phyloP scores from a whole-genome alignment of 148 eudicot species.

The Diospyros kaki region DNA sequence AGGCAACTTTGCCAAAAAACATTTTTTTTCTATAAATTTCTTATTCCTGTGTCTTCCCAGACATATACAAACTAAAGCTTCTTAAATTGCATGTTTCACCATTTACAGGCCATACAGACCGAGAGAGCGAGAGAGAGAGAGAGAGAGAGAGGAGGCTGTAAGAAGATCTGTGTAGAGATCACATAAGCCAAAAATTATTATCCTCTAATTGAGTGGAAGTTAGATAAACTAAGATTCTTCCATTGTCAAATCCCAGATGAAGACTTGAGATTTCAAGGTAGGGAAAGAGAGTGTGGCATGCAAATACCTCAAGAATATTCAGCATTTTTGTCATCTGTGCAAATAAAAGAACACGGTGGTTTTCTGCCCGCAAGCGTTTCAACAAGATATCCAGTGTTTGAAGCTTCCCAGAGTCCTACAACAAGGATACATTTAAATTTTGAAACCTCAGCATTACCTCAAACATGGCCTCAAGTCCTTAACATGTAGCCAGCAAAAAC shows the following conservation, averaged over 20 bases:
- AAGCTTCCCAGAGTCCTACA: conserved; percentile 96
- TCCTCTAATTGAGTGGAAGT: background rate
- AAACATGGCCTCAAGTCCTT: background rate
- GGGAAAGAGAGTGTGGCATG: background rate
- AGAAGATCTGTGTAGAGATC: background rate
- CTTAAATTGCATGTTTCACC: conserved; percentile 1
- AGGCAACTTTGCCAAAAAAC: too few species aligned
- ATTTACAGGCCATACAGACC: background rate
- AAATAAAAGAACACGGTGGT: conserved; percentile 93
- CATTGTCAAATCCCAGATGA: background rate
- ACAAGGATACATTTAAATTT: conserved; percentile 14
- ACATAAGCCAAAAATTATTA: background rate
- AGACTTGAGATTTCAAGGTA: background rate
- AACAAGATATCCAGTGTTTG: conserved; percentile 92
- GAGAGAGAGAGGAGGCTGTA: too few species aligned
- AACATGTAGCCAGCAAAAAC: too few species aligned
- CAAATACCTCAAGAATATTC: conserved; percentile 87
- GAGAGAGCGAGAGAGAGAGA: background rate
- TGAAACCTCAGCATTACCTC: conserved; percentile 9
- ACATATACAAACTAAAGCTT: background rate
- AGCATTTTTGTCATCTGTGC: conserved; percentile 99
- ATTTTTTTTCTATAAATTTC: background rate
- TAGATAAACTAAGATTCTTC: background rate
- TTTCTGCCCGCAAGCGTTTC: conserved; percentile 90
- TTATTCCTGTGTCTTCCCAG: too few species aligned